Percentiles rank a stretch among this genome's conserved stretches.
phyloP scores from a whole-genome alignment of 192 early-diverging fungal genomes.

The Coemansia sp. region DNA sequence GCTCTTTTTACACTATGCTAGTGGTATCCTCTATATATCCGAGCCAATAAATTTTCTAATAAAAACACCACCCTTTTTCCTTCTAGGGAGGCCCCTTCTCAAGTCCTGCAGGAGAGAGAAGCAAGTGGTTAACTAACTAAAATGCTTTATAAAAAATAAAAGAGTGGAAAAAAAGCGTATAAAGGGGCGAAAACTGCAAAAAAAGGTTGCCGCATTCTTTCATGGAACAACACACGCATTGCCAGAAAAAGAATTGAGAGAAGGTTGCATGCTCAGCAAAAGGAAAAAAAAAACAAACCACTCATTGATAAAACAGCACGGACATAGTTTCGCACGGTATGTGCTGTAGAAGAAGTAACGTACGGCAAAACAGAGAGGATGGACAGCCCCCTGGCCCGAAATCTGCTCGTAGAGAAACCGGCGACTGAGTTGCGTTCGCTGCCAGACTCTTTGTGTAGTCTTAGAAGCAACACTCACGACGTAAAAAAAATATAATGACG shows the following conservation, averaged over 20 bases:
- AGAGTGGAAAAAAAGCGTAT: background rate
- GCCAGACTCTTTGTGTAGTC: background rate
- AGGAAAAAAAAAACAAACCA: background rate
- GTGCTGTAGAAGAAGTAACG: background rate
- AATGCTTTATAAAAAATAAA: background rate
- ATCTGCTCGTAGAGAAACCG: background rate
- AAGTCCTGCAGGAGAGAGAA: background rate
- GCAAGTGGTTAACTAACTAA: background rate
- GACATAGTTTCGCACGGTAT: background rate
- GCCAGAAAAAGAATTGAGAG: slow-evolving; percentile 1
- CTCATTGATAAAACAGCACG: background rate
- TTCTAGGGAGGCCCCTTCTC: background rate
- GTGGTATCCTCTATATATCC: too few relatives aligned
- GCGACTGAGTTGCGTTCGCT: background rate
- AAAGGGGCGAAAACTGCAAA: background rate
- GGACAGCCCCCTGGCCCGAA: too few relatives aligned
- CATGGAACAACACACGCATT: background rate
- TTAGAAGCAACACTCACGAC: background rate
- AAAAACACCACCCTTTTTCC: background rate
- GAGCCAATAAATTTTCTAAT: background rate
- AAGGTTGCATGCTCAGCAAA: background rate
- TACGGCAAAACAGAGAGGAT: too few relatives aligned
- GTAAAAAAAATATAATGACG: background rate
- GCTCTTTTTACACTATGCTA: background rate
- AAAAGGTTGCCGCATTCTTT: background rate